Evolutionary conservation across 2,329 filamentous ascomycete species (phyloP), one percentile per base, ranked within the genome.

Genomic region (Lecanoromycetidae sp.): DNA sequence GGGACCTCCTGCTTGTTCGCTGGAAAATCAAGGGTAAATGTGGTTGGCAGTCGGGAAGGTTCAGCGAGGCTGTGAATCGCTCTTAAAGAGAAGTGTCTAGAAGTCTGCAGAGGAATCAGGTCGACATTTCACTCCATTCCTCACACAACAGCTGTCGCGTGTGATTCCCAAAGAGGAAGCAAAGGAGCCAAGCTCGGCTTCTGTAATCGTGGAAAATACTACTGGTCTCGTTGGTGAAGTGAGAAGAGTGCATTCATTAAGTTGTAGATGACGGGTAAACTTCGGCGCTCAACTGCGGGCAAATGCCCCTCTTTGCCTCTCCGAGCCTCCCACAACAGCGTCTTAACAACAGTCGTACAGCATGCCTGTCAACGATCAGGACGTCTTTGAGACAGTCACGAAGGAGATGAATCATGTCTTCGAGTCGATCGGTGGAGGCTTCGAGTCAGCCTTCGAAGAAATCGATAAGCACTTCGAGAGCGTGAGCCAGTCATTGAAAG

Each of bases 321-420:
- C 29, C 13, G 20, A 10, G 26, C 9, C 10, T 13, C 10, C 12
- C 8, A 13, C 13, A 3, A 38, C 33, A 32, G 8, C 34, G 35
- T 22, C 33, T 45, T n/a, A 27, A n/a, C 36, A 30, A 51, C 47
- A 48, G 47, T 49, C 22, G 48, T 37, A 49, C 64, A 75, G 60
- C 55, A 90, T 90, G 84, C 82, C 84, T 55, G 79, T 77, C 61
- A 82, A 88, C 62, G 83, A 87, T 61, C 80, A 86, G 67, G 79
- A 83, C 58, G 82, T 88, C 60, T 68, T 87, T 55, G 82, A 87
- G 66, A 72, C n/a, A n/a, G n/a, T n/a, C n/a, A n/a, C n/a, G n/a
- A n/a, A n/a, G n/a, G n/a, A n/a, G n/a, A n/a, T 83, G 61, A 84
- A 88, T 68, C 71, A 80, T 61, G 55, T 54, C 43, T 29, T n/a